Base-by-base conservation (phyloP, 441 rosid genomes). In the Isatis lusitanica region DNA sequence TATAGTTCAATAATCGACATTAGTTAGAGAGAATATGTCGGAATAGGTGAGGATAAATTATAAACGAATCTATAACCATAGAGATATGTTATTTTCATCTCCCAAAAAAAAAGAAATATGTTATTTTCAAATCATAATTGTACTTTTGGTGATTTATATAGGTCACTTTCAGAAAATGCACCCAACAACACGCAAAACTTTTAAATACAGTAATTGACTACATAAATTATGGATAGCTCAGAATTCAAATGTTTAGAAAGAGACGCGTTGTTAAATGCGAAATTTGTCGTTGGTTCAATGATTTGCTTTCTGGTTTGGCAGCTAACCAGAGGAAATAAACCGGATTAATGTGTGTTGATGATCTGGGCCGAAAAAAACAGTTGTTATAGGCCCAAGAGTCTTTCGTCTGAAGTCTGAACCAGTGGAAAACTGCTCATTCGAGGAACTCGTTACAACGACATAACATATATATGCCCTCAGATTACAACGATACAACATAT, bases 1-100 rank as follows among this genome's bases (percentile, higher is more conserved):
- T 57, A 18, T 58, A 18, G n/a, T 63, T 70, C 39, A 70, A 77
- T 77, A 65, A 65, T 70, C 24, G 15, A 70, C 8, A 24, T 76
- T 70, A 21, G 55, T 65, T 64, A 35, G 57, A 70, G 63, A 70
- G 46, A 69, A 38, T 63, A 69, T 6, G 6, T 26, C 28, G 11
- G 28, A 28, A 28, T 52, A 16, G 9, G 12, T 6, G 8, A 52
- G 58, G 58, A 52, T 52, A 52, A 52, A 2, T 52, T 52, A 26
- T 35, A 47, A 47, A 15, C 17, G 18, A 16, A 42, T 12, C 5
- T 42, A 6, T 44, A 11, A 1, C 15, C 13, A 0, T 40, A 13
- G 5, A 6, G 7, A 6, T 33, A 40, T 40, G 15, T 40, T 43
- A 43, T 43, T 42, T 42, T 13, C 6, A 12, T n/a, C n/a, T n/a